Percentiles rank a stretch among this genome's conserved stretches.
phyloP scores from a whole-genome alignment of 1,284 basidiomycete species.

The Cystobasidium sp. region DNA sequence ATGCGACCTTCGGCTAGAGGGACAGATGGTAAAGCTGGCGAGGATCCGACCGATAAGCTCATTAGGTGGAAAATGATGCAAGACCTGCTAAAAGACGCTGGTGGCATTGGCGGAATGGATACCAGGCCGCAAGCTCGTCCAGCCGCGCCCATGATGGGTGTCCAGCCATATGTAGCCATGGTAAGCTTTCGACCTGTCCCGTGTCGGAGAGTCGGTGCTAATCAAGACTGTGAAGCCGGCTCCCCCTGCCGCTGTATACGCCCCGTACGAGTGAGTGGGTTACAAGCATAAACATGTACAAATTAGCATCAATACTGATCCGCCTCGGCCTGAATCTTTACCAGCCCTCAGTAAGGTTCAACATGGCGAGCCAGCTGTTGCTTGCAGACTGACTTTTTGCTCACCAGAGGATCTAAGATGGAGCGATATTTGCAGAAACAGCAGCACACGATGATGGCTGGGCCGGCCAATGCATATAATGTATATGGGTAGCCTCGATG shows the following conservation, averaged over 20 bases:
- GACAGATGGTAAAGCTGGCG: background rate
- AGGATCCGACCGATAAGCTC: conserved; percentile 20
- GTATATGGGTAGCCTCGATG: background rate
- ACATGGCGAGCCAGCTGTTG: background rate
- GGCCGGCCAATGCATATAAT: conserved; percentile 8
- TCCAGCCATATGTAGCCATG: background rate
- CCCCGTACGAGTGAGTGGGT: no score
- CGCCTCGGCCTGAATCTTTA: no score
- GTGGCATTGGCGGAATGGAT: conserved; percentile 1
- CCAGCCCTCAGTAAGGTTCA: background rate
- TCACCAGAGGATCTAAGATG: background rate
- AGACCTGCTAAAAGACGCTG: conserved; percentile 23
- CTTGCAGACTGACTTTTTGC: background rate
- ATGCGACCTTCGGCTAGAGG: conserved; percentile 19
- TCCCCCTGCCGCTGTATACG: no score
- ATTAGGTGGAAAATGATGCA: conserved; percentile 34
- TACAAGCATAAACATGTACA: no score
- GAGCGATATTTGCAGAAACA: conserved; percentile 17
- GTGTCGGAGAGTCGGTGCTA: no score
- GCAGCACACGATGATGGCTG: conserved; percentile 3
- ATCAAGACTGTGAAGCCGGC: no score
- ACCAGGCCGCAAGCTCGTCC: background rate
- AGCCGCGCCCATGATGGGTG: background rate
- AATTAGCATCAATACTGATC: no score
- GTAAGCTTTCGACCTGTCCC: no score